Evolutionary conservation across 805 yeast species (phyloP).

Genomic region (Lachancea thermotolerans): DNA sequence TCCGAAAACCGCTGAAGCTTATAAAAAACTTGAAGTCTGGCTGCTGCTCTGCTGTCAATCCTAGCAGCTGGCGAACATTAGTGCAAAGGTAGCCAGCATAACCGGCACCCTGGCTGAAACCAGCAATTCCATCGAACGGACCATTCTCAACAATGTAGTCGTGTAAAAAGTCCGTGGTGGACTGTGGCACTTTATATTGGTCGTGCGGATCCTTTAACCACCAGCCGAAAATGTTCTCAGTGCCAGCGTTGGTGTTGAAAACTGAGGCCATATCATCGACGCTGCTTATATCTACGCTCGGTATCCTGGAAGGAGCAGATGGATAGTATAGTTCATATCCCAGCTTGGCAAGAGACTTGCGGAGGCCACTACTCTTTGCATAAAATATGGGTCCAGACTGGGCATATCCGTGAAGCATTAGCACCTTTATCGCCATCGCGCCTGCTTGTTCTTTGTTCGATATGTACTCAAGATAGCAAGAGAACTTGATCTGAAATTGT

Average conservation of each 20-base stretch:
- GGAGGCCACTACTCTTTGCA: constrained; percentile 77
- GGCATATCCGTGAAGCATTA: constrained; percentile 86
- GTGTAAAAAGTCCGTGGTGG: constrained; percentile 36
- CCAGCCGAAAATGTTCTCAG: constrained; percentile 52
- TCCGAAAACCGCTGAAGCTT: constrained; percentile 59
- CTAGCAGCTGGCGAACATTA: constrained; percentile 43
- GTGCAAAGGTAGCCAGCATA: constrained; percentile 62
- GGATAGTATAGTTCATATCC: constrained; percentile 69
- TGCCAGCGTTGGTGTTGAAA: constrained; percentile 26
- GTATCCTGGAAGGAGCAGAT: constrained; percentile 64
- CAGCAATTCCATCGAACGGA: constrained; percentile 79
- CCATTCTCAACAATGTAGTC: constrained; percentile 49
- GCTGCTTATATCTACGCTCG: constrained; percentile 44
- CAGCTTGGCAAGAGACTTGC: constrained; percentile 52
- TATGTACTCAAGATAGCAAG: too few relatives aligned
- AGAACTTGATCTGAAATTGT: too few relatives aligned
- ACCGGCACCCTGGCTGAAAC: constrained; percentile 95
- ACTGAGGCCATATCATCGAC: constrained; percentile 27
- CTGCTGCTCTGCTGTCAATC: constrained; percentile 34
- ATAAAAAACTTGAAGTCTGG: constrained; percentile 58
- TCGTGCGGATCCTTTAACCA: constrained; percentile 42
- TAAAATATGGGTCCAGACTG: constrained; percentile 77
- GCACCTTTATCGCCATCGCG: constrained; percentile 39
- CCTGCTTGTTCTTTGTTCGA: too few relatives aligned
- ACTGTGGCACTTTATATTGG: constrained; percentile 29